Conservation (phyloP, 2,329 filamentous ascomycete species). For the Colletotrichum lini region DNA sequence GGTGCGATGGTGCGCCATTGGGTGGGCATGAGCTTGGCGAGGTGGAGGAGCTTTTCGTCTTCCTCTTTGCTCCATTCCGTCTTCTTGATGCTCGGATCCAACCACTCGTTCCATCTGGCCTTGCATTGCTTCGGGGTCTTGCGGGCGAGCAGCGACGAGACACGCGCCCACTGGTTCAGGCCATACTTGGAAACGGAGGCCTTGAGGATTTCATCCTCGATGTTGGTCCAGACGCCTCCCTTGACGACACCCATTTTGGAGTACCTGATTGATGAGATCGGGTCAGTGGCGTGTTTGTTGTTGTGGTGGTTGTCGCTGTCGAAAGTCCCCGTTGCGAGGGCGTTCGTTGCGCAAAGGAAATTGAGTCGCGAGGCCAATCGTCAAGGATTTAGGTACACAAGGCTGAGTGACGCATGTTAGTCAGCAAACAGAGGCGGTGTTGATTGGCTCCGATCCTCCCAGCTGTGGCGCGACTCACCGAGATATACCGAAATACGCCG, state of each 20-base stretch:
- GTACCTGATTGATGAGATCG: slow-evolving; percentile 6
- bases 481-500: neutral
- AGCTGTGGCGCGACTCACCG: slow-evolving; percentile 1
- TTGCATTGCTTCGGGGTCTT: slow-evolving; percentile 99
- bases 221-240: slow-evolving; percentile 82
- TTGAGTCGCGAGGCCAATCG: slow-evolving; percentile 23
- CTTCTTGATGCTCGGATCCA: slow-evolving; percentile 97
- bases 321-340: slow-evolving; percentile 30
- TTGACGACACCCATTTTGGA: slow-evolving; percentile 79
- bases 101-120: slow-evolving; percentile 97
- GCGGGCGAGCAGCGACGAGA: slow-evolving; percentile 94
- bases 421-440: neutral
- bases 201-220: slow-evolving; percentile 97
- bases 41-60: slow-evolving; percentile 95
- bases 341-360: slow-evolving; percentile 30
- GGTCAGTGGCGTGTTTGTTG: neutral
- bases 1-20: slow-evolving; percentile 99
- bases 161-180: slow-evolving; percentile 97
- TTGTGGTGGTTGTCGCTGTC: neutral
- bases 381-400: slow-evolving; percentile 37
- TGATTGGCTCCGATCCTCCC: slow-evolving; percentile 19
- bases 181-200: slow-evolving; percentile 95
- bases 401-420: slow-evolving; percentile 31
- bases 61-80: slow-evolving; percentile 99
- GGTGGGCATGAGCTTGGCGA: slow-evolving; percentile 98